A percentile compares a stretch with the other conserved stretches of the same genome.
Conservation (phyloP, 495 filamentous ascomycete genomes). For the Neurospora pannonica region DNA sequence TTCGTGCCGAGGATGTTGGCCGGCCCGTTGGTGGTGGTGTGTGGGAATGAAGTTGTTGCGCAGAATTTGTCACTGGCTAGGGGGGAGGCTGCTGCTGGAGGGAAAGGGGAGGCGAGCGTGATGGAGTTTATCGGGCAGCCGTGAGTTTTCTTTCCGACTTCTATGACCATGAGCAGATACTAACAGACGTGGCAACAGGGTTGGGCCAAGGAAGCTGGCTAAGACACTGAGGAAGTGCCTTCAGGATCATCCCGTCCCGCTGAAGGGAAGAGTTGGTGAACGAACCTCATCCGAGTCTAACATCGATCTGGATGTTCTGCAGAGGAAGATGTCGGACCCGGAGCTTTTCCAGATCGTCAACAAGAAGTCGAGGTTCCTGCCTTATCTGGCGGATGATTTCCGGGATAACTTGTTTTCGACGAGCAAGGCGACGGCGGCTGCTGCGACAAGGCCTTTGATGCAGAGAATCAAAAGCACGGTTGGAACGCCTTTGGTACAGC, state of each 20-base stretch:
- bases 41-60: constrained; percentile 19
- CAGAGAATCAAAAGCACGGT: neutral
- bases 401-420: neutral
- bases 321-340: neutral
- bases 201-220: constrained; percentile 56
- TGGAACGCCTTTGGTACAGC: neutral
- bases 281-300: neutral
- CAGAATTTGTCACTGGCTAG: constrained; percentile 2
- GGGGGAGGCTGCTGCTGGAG: constrained; percentile 9
- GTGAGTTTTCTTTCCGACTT: constrained; percentile 10
- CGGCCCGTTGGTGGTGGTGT: constrained; percentile 9
- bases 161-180: neutral
- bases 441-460: neutral
- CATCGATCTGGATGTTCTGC: neutral
- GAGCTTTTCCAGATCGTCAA: neutral
- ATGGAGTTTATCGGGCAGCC: constrained; percentile 23
- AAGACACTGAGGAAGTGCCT: constrained; percentile 30
- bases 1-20: neutral
- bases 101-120: constrained; percentile 11
- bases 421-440: neutral
- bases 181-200: constrained; percentile 14
- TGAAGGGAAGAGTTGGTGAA: neutral
- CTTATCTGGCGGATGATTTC: neutral
- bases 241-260: neutral
- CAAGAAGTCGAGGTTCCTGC: neutral